phyloP scores from a whole-genome alignment of 169 alveolate genomes.

The Plasmodium falciparum region DNA sequence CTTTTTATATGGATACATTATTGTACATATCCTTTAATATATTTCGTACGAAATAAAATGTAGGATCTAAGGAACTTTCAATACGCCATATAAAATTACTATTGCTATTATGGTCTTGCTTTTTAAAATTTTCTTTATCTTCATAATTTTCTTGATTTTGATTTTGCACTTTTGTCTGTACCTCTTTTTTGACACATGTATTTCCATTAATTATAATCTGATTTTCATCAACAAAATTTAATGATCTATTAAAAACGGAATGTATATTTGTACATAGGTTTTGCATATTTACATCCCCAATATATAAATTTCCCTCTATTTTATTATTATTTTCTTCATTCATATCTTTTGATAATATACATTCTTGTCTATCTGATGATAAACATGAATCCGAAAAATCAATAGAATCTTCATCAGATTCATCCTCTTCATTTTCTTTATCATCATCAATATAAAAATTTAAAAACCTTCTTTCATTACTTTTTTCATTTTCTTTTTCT shows the following conservation, averaged over 20 bases:
- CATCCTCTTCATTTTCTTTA: constrained; percentile 1
- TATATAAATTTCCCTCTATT: constrained; percentile 44
- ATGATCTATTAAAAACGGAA: constrained; percentile 12
- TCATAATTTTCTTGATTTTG: not conserved
- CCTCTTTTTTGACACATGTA: constrained; percentile 37
- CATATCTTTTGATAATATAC: not conserved
- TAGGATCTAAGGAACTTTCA: constrained; percentile 62
- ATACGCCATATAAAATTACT: constrained; percentile 38
- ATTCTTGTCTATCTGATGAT: constrained; percentile 1
- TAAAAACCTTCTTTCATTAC: constrained; percentile 9
- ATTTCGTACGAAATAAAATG: constrained; percentile 57
- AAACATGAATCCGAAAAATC: not conserved
- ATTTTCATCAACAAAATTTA: constrained; percentile 26
- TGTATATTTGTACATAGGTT: constrained; percentile 10
- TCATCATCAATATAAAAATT: constrained; percentile 9
- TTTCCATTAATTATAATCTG: constrained; percentile 68
- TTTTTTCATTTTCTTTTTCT: constrained; percentile 6
- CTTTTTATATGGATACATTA: constrained; percentile 45
- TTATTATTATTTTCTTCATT: constrained; percentile 11
- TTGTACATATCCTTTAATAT: constrained; percentile 54
- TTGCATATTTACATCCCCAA: constrained; percentile 65
- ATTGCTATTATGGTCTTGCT: not conserved
- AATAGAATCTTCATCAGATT: constrained; percentile 2
- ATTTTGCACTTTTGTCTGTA: not conserved
- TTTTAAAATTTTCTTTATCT: not conserved